Percentiles rank a stretch among this genome's conserved stretches.
These are phyloP conservation scores for Ceratobasidium sp. DNA, from an alignment of 1,284 basidiomycete genomes.

Conservation along the genomic window DNA sequence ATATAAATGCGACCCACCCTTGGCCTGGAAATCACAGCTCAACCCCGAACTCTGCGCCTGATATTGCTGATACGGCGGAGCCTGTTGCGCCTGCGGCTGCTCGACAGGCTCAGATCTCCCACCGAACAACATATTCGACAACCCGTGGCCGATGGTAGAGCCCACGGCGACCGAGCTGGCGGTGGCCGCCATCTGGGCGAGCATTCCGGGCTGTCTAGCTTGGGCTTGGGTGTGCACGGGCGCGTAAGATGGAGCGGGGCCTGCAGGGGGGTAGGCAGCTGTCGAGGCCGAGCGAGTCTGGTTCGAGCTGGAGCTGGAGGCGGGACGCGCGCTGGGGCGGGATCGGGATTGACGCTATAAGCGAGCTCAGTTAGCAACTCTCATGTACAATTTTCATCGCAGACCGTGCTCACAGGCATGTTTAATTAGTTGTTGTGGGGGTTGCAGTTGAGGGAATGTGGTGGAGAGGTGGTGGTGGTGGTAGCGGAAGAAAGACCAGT, in stretches of 20 bases:
- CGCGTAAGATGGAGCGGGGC: conserved; percentile 42
- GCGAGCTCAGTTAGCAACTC: neutral
- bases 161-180: conserved; percentile 89
- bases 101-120: conserved; percentile 65
- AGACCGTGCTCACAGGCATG: conserved; percentile 71
- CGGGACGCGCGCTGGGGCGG: conserved; percentile 69
- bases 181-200: conserved; percentile 88
- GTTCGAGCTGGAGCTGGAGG: conserved; percentile 56
- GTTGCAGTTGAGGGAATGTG: neutral
- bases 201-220: conserved; percentile 68
- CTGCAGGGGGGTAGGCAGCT: conserved; percentile 36
- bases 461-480: conserved; percentile 48
- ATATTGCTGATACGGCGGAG: conserved; percentile 60
- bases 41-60: conserved; percentile 56
- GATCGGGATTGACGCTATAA: conserved; percentile 73
- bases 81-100: conserved; percentile 56
- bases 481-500: conserved; percentile 40
- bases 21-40: conserved; percentile 79
- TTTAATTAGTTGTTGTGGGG: neutral
- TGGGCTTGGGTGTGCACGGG: conserved; percentile 31
- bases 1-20: conserved; percentile 64
- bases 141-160: conserved; percentile 85
- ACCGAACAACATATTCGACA: conserved; percentile 88
- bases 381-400: neutral
- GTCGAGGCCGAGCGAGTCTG: conserved; percentile 45